These are phyloP conservation scores for Botrytis galanthina DNA, from an alignment of 2,329 filamentous ascomycete genomes.

Conservation along the genomic window DNA sequence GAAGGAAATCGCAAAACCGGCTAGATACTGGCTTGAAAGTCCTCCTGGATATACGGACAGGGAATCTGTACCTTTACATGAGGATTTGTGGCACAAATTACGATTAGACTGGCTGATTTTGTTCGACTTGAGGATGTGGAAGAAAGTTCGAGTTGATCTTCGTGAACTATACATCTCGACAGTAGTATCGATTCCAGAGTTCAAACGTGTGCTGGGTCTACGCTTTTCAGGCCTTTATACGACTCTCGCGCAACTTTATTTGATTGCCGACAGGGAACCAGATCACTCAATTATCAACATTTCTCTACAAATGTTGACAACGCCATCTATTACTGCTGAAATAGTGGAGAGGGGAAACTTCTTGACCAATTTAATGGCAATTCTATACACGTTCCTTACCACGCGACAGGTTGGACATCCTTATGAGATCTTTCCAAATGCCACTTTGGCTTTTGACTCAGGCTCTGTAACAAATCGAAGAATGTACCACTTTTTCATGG, in stretches of 20 bases:
- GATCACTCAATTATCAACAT: slow-evolving; percentile 99
- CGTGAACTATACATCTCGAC: slow-evolving; percentile 95
- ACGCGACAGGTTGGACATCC: slow-evolving; percentile 94
- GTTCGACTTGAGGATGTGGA: slow-evolving; percentile 95
- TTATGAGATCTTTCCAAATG: slow-evolving; percentile 80
- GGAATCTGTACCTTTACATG: slow-evolving; percentile 65
- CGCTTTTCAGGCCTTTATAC: slow-evolving; percentile 96
- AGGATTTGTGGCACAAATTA: slow-evolving; percentile 86
- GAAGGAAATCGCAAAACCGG: slow-evolving; percentile 58
- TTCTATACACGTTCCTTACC: slow-evolving; percentile 95
- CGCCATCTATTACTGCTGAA: slow-evolving; percentile 93
- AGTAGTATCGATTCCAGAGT: slow-evolving; percentile 90
- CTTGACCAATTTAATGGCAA: slow-evolving; percentile 89
- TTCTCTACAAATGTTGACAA: slow-evolving; percentile 93
- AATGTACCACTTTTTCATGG: slow-evolving; percentile 97
- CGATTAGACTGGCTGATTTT: slow-evolving; percentile 92
- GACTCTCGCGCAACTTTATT: slow-evolving; percentile 85
- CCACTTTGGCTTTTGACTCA: slow-evolving; percentile 87
- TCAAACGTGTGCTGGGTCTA: slow-evolving; percentile 89
- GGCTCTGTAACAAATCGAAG: slow-evolving; percentile 92
- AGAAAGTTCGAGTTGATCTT: slow-evolving; percentile 85
- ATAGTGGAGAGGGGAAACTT: slow-evolving; percentile 95
- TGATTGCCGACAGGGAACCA: slow-evolving; percentile 93
- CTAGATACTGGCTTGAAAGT: slow-evolving; percentile 82
- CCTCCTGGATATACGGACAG: slow-evolving; percentile 66